Conservation (phyloP, 139 green algal genomes). For the Tetradesmus lagerheimii region DNA sequence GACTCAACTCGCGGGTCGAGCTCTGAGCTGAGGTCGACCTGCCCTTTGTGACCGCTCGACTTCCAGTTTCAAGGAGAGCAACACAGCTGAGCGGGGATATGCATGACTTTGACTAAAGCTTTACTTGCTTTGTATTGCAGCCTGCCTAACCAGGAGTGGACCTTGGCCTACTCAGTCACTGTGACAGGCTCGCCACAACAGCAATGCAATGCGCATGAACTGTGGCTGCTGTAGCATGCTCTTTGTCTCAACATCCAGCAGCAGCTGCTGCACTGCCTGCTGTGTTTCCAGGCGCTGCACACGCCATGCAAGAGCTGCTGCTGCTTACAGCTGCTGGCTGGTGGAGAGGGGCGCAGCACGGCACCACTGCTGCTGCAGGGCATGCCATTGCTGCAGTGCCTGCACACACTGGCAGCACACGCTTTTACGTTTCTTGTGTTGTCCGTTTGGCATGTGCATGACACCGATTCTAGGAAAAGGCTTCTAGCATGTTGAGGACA, state of each 20-base stretch:
- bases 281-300: conserved; percentile 25
- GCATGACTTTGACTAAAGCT: too few relatives aligned
- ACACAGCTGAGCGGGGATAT: too few relatives aligned
- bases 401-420: neutral
- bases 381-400: conserved; percentile 31
- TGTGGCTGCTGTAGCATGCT: conserved; percentile 31
- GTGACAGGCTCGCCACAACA: too few relatives aligned
- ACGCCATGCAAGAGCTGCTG: conserved; percentile 22
- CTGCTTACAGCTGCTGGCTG: conserved; percentile 18
- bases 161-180: too few relatives aligned
- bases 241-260: conserved; percentile 21
- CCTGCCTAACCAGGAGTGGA: too few relatives aligned
- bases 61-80: neutral
- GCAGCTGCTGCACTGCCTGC: conserved; percentile 22
- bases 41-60: neutral
- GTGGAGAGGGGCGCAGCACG: neutral
- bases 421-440: too few relatives aligned
- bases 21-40: neutral
- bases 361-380: conserved; percentile 38
- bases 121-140: too few relatives aligned
- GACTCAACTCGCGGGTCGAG: neutral
- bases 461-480: too few relatives aligned
- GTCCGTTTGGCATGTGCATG: too few relatives aligned
- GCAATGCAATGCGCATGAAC: too few relatives aligned
- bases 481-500: too few relatives aligned